Percentiles rank a stretch among this genome's conserved stretches.
phyloP scores from a whole-genome alignment of 805 yeast species.

The Helenozyma rhizophorensis region DNA sequence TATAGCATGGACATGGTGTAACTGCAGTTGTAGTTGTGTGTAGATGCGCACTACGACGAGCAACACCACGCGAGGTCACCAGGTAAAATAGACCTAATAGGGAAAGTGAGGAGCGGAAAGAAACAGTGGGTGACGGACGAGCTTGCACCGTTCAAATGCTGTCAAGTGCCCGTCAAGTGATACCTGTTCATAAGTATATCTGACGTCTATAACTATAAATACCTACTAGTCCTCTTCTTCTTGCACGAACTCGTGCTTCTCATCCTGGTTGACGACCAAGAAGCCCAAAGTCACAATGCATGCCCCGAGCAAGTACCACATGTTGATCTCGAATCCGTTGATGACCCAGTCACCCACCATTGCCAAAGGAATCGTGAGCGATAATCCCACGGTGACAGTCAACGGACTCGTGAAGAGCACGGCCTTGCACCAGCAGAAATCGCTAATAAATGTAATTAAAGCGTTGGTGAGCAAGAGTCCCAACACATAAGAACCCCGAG shows the following conservation, averaged over 20 bases:
- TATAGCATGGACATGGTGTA: too few relatives aligned
- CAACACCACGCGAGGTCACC: too few relatives aligned
- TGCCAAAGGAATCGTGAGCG: slow-evolving; percentile 87
- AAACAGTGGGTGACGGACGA: too few relatives aligned
- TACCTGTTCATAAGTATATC: too few relatives aligned
- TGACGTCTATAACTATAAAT: too few relatives aligned
- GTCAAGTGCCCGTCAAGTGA: too few relatives aligned
- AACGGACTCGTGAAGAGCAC: slow-evolving; percentile 90
- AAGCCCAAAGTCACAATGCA: slow-evolving; percentile 75
- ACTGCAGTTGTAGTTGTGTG: too few relatives aligned
- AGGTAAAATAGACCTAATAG: too few relatives aligned
- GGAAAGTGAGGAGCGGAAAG: too few relatives aligned
- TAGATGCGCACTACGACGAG: too few relatives aligned
- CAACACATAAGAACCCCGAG: slow-evolving; percentile 50
- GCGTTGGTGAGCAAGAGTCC: slow-evolving; percentile 61
- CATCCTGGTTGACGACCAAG: slow-evolving; percentile 75
- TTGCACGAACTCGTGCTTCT: slow-evolving; percentile 51
- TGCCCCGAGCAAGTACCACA: slow-evolving; percentile 76
- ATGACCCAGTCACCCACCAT: slow-evolving; percentile 84
- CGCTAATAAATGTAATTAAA: slow-evolving; percentile 76
- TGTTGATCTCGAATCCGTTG: slow-evolving; percentile 57
- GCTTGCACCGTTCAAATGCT: too few relatives aligned
- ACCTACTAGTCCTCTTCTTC: too few relatives aligned
- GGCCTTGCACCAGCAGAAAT: slow-evolving; percentile 94
- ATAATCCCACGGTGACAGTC: slow-evolving; percentile 91